Base-by-base conservation (phyloP, 495 filamentous ascomycete genomes). In the Beverwykella pulmonaria region DNA sequence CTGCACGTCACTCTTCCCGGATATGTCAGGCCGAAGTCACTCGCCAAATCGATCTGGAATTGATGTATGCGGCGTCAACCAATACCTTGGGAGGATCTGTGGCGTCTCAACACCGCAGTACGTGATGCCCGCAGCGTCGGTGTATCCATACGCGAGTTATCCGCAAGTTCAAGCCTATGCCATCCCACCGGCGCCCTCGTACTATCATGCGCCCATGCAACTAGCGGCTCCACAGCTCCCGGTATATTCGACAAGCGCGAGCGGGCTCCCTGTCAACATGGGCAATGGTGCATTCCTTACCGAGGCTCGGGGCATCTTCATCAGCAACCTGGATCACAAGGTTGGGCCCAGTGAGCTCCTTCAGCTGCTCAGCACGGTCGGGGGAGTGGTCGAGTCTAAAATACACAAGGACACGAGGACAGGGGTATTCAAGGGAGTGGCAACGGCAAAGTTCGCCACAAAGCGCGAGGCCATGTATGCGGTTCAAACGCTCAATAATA, bases 271-370 rank as follows among this genome's bases (percentile, higher is more conserved):
- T 2, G 69, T 76, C 25, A 78, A 75, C 57, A 55, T 68, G 20
- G 39, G 53, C 15, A 25, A 61, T n/a, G 76, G 76, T 0, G 55
- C 61, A 23, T 59, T 67, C 8, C 41, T 61, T 3, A 75, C 72
- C 5, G 75, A 78, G 54, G 56, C 64, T 36, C 73, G 74, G 14
- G 71, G 71, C 9, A 68, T 78, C 19, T 76, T 76, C 66, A 73
- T 78, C 53, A 65, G 59, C 20, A 56, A 63, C 15, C 64, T 78
- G 12, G 70, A 54, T 60, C 75, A 70, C 50, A 58, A 41, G 12
- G 63, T 57, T 5, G 32, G 46, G 4, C 27, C 44, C 14, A 63
- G 26, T n/a, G 74, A 77, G 10, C 59, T 77, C 30, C 17, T 65
- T 25, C 36, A 25, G 3, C 52, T 75, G 15, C 63, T 77, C 36